phyloP scores from a whole-genome alignment of 192 early-diverging fungal genomes.

The Diversispora epigaea region DNA sequence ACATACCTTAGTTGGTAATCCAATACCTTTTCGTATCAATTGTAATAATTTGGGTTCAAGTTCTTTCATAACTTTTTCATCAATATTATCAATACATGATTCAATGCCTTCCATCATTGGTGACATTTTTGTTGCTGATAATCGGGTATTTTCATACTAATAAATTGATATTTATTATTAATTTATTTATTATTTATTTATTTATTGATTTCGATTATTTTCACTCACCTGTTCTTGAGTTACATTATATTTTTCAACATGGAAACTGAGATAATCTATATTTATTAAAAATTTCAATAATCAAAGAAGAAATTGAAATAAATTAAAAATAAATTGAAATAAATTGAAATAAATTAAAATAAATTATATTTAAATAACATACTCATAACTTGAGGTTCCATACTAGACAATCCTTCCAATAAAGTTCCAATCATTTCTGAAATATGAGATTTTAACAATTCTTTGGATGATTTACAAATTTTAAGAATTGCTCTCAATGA shows the following conservation, averaged over 20 bases:
- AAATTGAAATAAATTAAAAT: not conserved
- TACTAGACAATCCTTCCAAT: slow-evolving; percentile 78
- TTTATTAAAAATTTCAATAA: no score
- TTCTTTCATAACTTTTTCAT: slow-evolving; percentile 61
- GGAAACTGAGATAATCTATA: slow-evolving; percentile 82
- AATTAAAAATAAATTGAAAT: not conserved
- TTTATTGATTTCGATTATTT: not conserved
- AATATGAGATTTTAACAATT: slow-evolving; percentile 71
- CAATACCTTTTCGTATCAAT: slow-evolving; percentile 79
- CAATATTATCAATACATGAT: slow-evolving; percentile 72
- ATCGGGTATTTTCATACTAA: slow-evolving; percentile 71
- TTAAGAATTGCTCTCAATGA: slow-evolving; percentile 78
- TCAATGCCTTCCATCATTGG: slow-evolving; percentile 95
- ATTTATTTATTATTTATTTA: not conserved
- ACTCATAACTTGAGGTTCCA: slow-evolving; percentile 71
- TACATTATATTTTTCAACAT: slow-evolving; percentile 83
- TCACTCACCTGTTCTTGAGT: slow-evolving; percentile 66
- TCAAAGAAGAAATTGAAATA: no score
- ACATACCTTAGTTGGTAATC: slow-evolving; percentile 75
- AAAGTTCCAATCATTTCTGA: slow-evolving; percentile 72
- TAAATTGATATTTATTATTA: not conserved
- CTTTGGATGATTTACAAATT: slow-evolving; percentile 75
- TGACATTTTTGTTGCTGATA: slow-evolving; percentile 81
- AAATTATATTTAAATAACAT: slow-evolving; percentile 27
- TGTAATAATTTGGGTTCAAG: slow-evolving; percentile 69